Percentiles rank a stretch among this genome's conserved stretches.
These are phyloP conservation scores for Kluyveromyces aestuarii DNA, from an alignment of 805 yeast species.

Conservation along the genomic window DNA sequence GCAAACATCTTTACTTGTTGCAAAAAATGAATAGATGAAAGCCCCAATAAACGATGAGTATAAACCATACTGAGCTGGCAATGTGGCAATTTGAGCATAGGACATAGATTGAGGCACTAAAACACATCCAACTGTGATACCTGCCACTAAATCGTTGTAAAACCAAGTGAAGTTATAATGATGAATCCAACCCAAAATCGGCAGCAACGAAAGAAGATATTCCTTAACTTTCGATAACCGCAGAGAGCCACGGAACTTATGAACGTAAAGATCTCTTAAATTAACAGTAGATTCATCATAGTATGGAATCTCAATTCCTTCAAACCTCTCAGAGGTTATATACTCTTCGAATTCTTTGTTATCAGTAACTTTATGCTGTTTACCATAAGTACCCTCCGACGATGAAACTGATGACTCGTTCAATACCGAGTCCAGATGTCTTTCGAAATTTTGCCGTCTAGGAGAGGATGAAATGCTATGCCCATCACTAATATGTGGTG, in stretches of 20 bases:
- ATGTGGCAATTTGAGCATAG: constrained; percentile 78
- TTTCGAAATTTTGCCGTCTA: not conserved
- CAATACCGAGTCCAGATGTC: not conserved
- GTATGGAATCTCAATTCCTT: constrained; percentile 4
- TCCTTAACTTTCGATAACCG: constrained; percentile 30
- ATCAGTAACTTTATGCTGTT: not conserved
- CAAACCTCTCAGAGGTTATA: not conserved
- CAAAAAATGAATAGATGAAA: constrained; percentile 78
- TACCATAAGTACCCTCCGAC: not conserved
- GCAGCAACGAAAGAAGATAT: constrained; percentile 62
- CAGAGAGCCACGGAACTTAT: constrained; percentile 11
- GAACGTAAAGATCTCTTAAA: constrained; percentile 15
- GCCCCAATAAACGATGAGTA: constrained; percentile 92
- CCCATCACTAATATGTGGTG: constrained; percentile 2
- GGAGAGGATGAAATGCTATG: not conserved
- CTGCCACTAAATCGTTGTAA: constrained; percentile 78
- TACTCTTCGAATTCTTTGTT: not conserved
- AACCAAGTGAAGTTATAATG: constrained; percentile 78
- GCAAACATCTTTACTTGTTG: constrained; percentile 91
- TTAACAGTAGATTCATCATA: constrained; percentile 17
- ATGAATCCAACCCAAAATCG: constrained; percentile 74
- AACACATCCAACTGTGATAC: constrained; percentile 87
- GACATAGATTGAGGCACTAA: constrained; percentile 95
- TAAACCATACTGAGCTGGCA: constrained; percentile 76
- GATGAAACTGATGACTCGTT: not conserved